Evolutionary conservation across 305 asterid genomes (phyloP).

Genomic region (Petunia hybrid): DNA sequence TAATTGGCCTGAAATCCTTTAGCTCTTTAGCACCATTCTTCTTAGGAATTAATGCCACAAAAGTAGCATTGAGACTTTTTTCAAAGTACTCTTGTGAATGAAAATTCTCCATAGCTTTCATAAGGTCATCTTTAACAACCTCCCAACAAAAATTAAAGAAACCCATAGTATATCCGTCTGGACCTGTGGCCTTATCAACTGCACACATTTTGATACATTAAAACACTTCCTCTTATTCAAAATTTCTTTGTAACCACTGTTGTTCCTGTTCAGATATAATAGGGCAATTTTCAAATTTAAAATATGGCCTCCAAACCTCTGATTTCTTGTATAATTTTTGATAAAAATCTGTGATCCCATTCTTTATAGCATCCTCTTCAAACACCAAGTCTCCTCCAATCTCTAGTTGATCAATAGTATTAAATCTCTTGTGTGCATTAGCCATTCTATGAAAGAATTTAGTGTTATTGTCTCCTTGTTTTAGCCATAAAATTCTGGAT

Average conservation of each 20-base stretch:
- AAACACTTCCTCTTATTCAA: background rate
- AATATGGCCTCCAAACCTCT: no score
- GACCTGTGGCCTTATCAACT: background rate
- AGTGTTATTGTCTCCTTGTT: background rate
- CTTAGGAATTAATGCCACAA: background rate
- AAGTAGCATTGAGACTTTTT: background rate
- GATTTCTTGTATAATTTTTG: no score
- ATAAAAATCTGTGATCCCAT: background rate
- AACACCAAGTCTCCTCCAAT: background rate
- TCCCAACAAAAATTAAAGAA: no score
- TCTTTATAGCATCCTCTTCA: background rate
- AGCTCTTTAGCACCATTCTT: background rate
- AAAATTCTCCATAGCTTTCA: no score
- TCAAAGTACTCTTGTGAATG: background rate
- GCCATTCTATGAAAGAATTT: background rate
- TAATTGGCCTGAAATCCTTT: background rate
- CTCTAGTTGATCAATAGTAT: background rate
- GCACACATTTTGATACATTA: background rate
- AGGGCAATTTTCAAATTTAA: background rate
- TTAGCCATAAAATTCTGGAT: background rate
- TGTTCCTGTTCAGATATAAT: background rate
- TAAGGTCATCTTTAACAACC: background rate
- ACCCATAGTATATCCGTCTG: background rate
- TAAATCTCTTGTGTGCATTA: no score
- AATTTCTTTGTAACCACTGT: background rate